Base-by-base conservation (phyloP, 2,329 filamentous ascomycete genomes). In the Paramyrothecium roridum region DNA sequence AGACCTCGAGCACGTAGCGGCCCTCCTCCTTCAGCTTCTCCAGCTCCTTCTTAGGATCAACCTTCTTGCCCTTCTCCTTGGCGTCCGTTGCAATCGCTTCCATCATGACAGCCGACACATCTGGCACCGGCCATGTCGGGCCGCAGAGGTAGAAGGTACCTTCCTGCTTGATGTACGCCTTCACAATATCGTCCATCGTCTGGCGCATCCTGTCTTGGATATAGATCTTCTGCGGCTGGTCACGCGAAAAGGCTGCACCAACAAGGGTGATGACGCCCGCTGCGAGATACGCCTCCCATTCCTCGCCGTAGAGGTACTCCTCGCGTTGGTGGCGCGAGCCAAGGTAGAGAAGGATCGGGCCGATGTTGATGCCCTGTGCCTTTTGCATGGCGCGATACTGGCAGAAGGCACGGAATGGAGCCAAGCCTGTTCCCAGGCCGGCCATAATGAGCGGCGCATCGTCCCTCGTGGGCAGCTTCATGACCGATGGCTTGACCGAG, bases 371-470 rank as follows among this genome's bases (percentile, higher is more conserved):
- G 73, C 95, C 95, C 73, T 96, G 91, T n/a, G 91, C 88, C 79
- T 96, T 96, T 72, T 99, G 93, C 85, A 96, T 92, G 51, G 95
- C 95, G 56, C 95, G 93, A 78, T 99, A 95, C 77, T 99, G 95
- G 49, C 98, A 89, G 69, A 99, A 99, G 57, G 95, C 95, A 62
- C 95, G 91, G 91, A 99, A 99, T n/a, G 95, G 95, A 1, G 95
- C 95, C 21, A 99, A 87, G 69, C 95, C 95, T 0, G 95, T 99
- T 60, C 95, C 95, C n/a, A 98, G 88, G 73, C 95, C 95, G 11
- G 95, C 95, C 93, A 99, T 97, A 80, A 99, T 97, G 70, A 99
- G 87, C 45, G 95, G 95, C 50, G 93, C 91, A 40, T 91, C 95
- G 64, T 93, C 88, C 70, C 87, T 88, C 58, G 83, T 76, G 6